Evolutionary conservation across 2,329 filamentous ascomycete genomes (phyloP), one percentile per base, ranked within the genome.

Genomic region (Leptographium wingfieldii): DNA sequence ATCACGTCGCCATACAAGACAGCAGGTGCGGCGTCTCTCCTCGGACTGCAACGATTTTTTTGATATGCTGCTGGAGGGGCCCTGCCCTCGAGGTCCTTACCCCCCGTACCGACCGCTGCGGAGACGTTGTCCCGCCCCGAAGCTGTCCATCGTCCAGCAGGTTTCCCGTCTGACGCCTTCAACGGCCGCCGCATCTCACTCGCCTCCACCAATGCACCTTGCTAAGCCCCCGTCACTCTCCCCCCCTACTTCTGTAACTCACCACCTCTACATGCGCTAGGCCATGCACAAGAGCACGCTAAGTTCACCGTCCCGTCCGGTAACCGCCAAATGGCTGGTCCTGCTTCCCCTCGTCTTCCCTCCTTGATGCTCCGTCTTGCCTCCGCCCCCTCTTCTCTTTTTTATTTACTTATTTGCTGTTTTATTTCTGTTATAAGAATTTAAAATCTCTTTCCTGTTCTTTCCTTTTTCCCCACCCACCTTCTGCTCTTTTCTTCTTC

Each of bases 371-470:
- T 12, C 5, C 31, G 35, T 33, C 51, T n/a, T 22, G 22, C 48
- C 56, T 49, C n/a, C 25, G 48, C 49, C 33, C 57, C 35, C 49
- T 35, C 46, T 38, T 38, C 56, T 29, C n/a, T n/a, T 25, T 43
- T 40, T 40, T 46, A 48, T 55, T 59, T 31, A 48, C 52, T 59
- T 59, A 59, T 49, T 29, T 56, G 49, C 48, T 51, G 57, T 25
- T 19, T 19, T 40, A 27, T 33, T 48, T 58, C 56, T 52, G 46
- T 58, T 58, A 58, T 55, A 59, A 59, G 57, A 27, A 59, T 59
- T 33, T 33, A 48, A 59, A 55, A 35, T 38, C 27, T 49, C 40
- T 56, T 55, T 55, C 29, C 27, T 9, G 35, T 22, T 46, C 55
- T 48, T 43, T n/a, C 16, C 25, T 22, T 54, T 48, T 56, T 58